A percentile compares a stretch with the other conserved stretches of the same genome.
Evolutionary conservation across 1,284 basidiomycete genomes (phyloP).

Genomic region (Ceratobasidium sp.): DNA sequence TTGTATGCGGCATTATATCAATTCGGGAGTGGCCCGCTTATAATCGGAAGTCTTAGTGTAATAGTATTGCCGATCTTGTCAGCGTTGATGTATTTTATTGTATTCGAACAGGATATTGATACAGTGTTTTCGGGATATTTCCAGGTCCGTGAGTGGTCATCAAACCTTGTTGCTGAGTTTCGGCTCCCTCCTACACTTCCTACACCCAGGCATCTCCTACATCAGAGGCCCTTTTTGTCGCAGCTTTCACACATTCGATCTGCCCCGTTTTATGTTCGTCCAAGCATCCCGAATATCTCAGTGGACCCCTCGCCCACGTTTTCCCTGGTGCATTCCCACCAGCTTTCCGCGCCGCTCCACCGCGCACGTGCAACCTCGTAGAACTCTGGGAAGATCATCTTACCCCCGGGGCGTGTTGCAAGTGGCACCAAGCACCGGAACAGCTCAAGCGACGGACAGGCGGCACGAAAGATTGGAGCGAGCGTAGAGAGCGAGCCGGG

Average conservation of each 20-base stretch:
- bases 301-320: neutral
- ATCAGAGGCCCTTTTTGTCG: neutral
- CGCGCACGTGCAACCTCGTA: neutral
- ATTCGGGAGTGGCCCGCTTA: too few species aligned
- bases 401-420: neutral
- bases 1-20: neutral
- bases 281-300: constrained; percentile 3
- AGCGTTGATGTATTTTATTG: constrained; percentile 9
- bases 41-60: neutral
- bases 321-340: constrained; percentile 16
- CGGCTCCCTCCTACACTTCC: neutral
- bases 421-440: constrained; percentile 19
- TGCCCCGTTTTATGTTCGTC: neutral
- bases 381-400: constrained; percentile 18
- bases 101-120: constrained; percentile 1
- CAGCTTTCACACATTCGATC: neutral
- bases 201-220: neutral
- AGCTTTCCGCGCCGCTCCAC: neutral
- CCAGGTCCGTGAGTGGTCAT: neutral
- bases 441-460: constrained; percentile 1
- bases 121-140: neutral
- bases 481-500: neutral
- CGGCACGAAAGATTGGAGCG: neutral
- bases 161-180: neutral
- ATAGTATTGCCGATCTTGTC: neutral